Conservation (phyloP, 768 basidiomycete species). For the Pleurotus djamor region DNA sequence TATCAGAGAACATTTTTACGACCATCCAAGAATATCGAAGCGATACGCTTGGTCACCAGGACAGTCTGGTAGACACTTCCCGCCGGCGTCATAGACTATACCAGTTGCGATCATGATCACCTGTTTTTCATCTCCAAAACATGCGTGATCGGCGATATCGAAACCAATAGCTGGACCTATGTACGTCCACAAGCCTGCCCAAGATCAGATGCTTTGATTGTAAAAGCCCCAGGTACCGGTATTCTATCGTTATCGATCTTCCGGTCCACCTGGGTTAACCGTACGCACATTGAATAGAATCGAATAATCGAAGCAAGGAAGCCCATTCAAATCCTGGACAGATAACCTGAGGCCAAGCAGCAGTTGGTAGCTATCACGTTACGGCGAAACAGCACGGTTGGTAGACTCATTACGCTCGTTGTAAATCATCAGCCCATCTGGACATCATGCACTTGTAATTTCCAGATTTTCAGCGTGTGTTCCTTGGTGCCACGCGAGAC, state of each 20-base stretch:
- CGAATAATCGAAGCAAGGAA: neutral
- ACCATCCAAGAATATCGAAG: constrained; percentile 5
- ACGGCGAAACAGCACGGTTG: neutral
- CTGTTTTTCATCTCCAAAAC: constrained; percentile 5
- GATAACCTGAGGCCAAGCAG: neutral
- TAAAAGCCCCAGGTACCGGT: neutral
- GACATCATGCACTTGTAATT: neutral
- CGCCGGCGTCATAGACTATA: constrained; percentile 4
- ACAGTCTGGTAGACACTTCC: neutral
- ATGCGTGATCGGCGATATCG: constrained; percentile 5
- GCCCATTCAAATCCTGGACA: neutral
- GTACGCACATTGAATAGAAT: neutral
- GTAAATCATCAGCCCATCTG: neutral
- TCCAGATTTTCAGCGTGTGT: neutral
- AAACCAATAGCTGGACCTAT: neutral
- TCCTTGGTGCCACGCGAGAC: neutral
- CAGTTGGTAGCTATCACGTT: neutral
- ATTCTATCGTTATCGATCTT: constrained; percentile 1
- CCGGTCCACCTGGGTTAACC: neutral
- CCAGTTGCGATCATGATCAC: constrained; percentile 6
- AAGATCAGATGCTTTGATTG: neutral
- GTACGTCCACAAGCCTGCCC: constrained; percentile 4
- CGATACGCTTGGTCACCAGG: constrained; percentile 2
- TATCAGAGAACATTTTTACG: neutral
- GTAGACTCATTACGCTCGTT: neutral